Evolutionary conservation across 768 basidiomycete genomes (phyloP).

Genomic region (Panaeolus papilionaceus): DNA sequence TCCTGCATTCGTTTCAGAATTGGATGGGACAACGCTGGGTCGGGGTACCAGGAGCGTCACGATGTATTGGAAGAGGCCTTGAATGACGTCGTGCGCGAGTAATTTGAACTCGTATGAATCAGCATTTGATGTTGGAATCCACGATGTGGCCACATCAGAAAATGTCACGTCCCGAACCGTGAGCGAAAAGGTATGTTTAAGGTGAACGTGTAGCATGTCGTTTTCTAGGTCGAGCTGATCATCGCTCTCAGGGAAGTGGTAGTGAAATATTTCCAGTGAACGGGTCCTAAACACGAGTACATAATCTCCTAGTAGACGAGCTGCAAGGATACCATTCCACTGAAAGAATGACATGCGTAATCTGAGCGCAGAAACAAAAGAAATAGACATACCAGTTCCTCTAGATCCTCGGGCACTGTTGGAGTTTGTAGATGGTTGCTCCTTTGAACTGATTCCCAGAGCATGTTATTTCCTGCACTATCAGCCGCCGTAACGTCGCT

Average conservation of each 20-base stretch:
- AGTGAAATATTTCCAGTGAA: constrained; percentile 52
- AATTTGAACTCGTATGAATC: constrained; percentile 38
- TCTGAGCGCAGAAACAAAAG: constrained; percentile 6
- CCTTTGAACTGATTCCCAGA: constrained; percentile 16
- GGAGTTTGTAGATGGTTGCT: constrained; percentile 23
- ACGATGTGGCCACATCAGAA: constrained; percentile 33
- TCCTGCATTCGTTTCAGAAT: background rate
- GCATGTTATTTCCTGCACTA: constrained; percentile 40
- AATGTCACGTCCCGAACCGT: constrained; percentile 53
- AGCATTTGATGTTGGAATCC: constrained; percentile 12
- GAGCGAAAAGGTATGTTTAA: constrained; percentile 33
- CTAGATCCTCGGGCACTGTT: constrained; percentile 31
- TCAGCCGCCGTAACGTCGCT: constrained; percentile 27
- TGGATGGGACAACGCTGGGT: background rate
- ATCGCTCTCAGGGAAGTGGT: constrained; percentile 31
- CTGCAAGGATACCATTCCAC: constrained; percentile 49
- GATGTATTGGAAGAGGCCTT: constrained; percentile 57
- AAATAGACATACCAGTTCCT: constrained; percentile 40
- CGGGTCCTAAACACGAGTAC: constrained; percentile 59
- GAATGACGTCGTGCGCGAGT: constrained; percentile 50
- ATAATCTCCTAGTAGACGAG: constrained; percentile 53
- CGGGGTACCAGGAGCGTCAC: constrained; percentile 33
- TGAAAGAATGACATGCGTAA: constrained; percentile 22
- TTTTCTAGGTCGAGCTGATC: background rate
- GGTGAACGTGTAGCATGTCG: background rate